Conservation (phyloP, 768 basidiomycete species). For the Leccinellum rugosiceps region DNA sequence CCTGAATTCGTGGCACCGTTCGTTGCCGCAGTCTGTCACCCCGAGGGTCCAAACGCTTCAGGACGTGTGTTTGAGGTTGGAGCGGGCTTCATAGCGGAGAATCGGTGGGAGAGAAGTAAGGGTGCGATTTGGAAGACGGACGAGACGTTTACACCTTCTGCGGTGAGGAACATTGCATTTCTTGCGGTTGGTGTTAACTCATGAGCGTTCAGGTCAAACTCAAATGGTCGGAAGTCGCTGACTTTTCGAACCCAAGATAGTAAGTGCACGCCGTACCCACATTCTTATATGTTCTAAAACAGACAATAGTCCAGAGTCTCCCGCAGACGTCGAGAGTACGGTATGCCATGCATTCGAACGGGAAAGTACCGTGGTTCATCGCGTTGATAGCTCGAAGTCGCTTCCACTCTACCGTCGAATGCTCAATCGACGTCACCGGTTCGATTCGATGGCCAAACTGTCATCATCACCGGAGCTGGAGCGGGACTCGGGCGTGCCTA, state of each 20-base stretch:
- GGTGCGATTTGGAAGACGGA: conserved; percentile 91
- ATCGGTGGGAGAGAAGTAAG: conserved; percentile 90
- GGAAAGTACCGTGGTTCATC: neutral
- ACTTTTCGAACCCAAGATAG: conserved; percentile 74
- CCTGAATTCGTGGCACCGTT: conserved; percentile 93
- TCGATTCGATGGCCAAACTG: conserved; percentile 85
- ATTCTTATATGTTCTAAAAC: conserved; percentile 8
- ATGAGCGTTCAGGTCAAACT: conserved; percentile 59
- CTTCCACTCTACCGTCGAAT: conserved; percentile 65
- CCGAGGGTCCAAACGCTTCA: conserved; percentile 73
- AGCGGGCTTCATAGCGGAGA: conserved; percentile 86
- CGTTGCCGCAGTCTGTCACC: conserved; percentile 83
- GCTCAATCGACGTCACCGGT: conserved; percentile 65
- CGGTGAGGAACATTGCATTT: conserved; percentile 46
- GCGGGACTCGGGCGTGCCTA: conserved; percentile 92
- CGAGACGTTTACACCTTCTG: conserved; percentile 87
- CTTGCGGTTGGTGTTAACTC: neutral
- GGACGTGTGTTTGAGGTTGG: conserved; percentile 91
- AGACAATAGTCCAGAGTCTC: conserved; percentile 53
- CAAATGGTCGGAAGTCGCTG: conserved; percentile 77
- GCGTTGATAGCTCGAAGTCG: conserved; percentile 53
- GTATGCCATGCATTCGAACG: conserved; percentile 31
- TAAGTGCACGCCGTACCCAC: conserved; percentile 34
- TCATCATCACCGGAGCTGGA: conserved; percentile 92
- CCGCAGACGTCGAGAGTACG: conserved; percentile 59